phyloP scores from a whole-genome alignment of 768 basidiomycete species.

The Suillus luteus region DNA sequence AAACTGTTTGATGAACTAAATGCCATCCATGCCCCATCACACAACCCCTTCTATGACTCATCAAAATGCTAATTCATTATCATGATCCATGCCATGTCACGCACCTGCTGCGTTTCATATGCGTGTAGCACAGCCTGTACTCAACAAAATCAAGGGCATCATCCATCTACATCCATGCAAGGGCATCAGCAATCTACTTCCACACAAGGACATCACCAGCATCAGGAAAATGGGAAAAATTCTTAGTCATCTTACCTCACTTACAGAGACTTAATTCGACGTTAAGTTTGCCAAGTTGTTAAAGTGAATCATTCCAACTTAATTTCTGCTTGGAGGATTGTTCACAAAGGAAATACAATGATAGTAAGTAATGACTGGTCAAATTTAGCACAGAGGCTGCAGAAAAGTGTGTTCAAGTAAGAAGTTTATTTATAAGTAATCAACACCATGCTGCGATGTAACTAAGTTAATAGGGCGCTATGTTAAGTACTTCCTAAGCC shows the following conservation, averaged over 20 bases:
- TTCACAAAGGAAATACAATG: conserved; percentile 1
- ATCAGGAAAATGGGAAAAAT: neutral
- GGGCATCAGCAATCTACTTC: too few relatives aligned
- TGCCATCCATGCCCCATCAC: too few relatives aligned
- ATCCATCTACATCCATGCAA: too few relatives aligned
- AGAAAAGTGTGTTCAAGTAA: neutral
- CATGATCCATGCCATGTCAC: too few relatives aligned
- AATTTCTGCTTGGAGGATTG: conserved; percentile 1
- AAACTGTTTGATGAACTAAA: too few relatives aligned
- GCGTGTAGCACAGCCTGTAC: too few relatives aligned
- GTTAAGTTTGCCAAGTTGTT: neutral
- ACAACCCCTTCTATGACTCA: too few relatives aligned
- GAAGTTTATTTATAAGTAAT: neutral
- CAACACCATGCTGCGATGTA: neutral
- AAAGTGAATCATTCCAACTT: neutral
- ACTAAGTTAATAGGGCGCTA: neutral
- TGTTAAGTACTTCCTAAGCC: neutral
- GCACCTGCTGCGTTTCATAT: too few relatives aligned
- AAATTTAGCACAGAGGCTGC: neutral
- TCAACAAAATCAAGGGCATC: too few relatives aligned
- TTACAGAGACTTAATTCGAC: neutral
- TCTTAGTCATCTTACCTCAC: neutral
- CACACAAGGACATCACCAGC: too few relatives aligned
- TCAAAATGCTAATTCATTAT: too few relatives aligned
- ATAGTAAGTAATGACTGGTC: neutral